Base-by-base conservation (phyloP, 495 filamentous ascomycete genomes). In the Corynascus novoguineensis region DNA sequence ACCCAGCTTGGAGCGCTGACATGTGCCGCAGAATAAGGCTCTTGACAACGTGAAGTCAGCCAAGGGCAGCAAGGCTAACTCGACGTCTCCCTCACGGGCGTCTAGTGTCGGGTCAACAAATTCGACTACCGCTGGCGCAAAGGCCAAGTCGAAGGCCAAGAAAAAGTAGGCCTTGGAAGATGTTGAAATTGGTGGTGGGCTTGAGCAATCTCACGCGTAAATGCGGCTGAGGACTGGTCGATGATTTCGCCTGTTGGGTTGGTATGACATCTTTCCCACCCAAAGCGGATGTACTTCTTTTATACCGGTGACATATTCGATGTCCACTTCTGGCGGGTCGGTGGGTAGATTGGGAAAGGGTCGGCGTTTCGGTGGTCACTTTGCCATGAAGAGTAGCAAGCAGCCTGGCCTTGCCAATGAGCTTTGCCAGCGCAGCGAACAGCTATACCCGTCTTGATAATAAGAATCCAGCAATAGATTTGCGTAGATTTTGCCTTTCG, bases 41-140 rank as follows among this genome's bases (percentile, higher is more conserved):
- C 69, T 85, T 15, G 82, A 85, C 28, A 82, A 81, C 44, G 70
- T 84, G 38, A 85, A 84, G 69, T 80, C 78, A 24, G 71, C 64
- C 4, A 75, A 72, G 22, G 73, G 65, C n/a, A 78, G 75, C 60
- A 81, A 80, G 62, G 72, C 77, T 38, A 81, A 73, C 58, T 83
- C 81, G n/a, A 74, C 77, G 5, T 73, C 79, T 10, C 79, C 81
- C 14, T 78, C 76, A 38, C 73, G 79, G 22, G 80, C 78, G 14
- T 81, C 80, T 0, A 82, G 79, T 47, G 80, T 82, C 0, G 72
- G 63, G 40, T 77, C 75, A 1, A 75, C 63, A 6, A 72, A 70
- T 35, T 81, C 81, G 12, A 71, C 69, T 53, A 66, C 71, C 0
- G 66, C 71, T 17, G 60, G 64, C 19, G 49, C 70, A 32, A 81